Evolutionary conservation across 495 filamentous ascomycete genomes (phyloP), one percentile per base, ranked within the genome.

Genomic region (Penicillium pancosmium): DNA sequence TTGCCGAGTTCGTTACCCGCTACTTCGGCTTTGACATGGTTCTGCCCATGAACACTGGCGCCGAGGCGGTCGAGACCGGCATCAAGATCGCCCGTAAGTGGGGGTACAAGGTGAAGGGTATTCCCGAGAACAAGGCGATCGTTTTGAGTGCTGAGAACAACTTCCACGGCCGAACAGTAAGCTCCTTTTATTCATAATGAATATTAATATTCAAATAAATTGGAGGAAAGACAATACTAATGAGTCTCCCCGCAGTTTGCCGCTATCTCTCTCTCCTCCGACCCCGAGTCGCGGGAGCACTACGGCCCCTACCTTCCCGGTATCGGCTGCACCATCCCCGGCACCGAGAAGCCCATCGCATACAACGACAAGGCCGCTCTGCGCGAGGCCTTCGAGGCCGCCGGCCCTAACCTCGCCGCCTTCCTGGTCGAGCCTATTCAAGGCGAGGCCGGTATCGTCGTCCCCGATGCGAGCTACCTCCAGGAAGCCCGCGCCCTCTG

Each of bases 11-110:
- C 73, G 89, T 97, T 52, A 93, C 91, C 61, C 70, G 84, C 57
- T 86, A 84, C 69, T 97, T 97, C 69, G 93, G 91, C 47, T 99
- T 93, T 74, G 95, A 98, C 72, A 99, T 98, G 94, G 93, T 97
- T 23, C 76, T 99, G 75, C 94, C 94, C 49, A 98, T 99, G 94
- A 98, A 98, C 78, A 99, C 94, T 9, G 94, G 94, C 49, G 94
- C 93, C 31, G 94, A 99, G 78, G 94, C 94, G n/a, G 94, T 98
- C 47, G 94, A 99, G 83, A 98, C 95, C 1, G 92, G 86, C 23
- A 87, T 99, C 71, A 99, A 99, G 82, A 88, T 99, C 75, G 93
- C 95, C 59, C 84, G 94, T 54, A 99, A 99, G 76, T 99, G 94
- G 94, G 94, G 92, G 5, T 99, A 99, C 79, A 97, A 97, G 73